A percentile compares a stretch with the other conserved stretches of the same genome.
phyloP scores from a whole-genome alignment of 2,329 filamentous ascomycete species.

The Dendrostoma leiphaemia region DNA sequence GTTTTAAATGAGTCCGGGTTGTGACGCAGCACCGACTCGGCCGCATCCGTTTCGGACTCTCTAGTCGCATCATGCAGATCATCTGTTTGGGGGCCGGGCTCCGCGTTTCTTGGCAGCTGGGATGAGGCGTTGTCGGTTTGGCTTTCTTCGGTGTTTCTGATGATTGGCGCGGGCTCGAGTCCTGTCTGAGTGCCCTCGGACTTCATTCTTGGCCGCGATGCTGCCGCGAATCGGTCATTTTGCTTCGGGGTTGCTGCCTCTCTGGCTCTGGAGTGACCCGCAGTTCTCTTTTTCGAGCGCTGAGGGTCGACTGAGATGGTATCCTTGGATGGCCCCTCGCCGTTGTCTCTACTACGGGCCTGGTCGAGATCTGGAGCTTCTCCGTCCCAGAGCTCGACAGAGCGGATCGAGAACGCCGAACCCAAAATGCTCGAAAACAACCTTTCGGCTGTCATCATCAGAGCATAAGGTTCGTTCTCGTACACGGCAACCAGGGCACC shows the following conservation, averaged over 20 bases:
- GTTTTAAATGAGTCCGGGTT: background rate
- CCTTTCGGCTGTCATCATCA: constrained; percentile 12
- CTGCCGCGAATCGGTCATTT: no score
- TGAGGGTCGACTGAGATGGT: background rate
- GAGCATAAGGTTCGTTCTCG: constrained; percentile 14
- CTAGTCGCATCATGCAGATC: background rate
- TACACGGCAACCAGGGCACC: constrained; percentile 12
- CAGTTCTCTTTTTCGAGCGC: no score
- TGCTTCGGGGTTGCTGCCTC: no score
- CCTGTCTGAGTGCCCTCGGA: background rate
- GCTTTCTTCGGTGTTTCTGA: background rate
- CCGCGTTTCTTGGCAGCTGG: no score
- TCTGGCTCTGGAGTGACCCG: no score
- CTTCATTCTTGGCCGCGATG: background rate
- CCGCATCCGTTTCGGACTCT: background rate
- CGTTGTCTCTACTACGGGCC: background rate
- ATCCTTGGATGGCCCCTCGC: background rate
- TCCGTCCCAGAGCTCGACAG: constrained; percentile 16
- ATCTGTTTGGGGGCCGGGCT: background rate
- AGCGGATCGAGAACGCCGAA: constrained; percentile 12
- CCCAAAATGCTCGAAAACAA: constrained; percentile 12
- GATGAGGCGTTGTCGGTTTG: background rate
- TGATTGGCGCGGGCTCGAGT: no score
- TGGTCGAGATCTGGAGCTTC: background rate
- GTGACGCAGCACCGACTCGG: background rate